Conservation (phyloP, 768 basidiomycete genomes). For the Rhizopogon vesiculosus region DNA sequence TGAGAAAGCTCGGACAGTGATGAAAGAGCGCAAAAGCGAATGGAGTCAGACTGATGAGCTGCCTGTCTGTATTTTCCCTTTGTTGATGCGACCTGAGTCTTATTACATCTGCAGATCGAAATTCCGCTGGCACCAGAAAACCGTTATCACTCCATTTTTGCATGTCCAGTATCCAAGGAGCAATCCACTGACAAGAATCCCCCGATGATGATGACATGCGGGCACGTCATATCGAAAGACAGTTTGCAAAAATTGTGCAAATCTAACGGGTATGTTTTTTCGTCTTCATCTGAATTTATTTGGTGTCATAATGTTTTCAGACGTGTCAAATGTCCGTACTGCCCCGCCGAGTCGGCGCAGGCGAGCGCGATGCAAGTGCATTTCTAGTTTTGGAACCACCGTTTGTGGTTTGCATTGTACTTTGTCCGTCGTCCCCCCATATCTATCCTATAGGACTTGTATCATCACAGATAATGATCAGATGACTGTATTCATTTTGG, state of each 20-base stretch:
- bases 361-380: conserved; percentile 56
- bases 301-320: conserved; percentile 32
- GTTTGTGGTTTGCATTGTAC: conserved; percentile 5
- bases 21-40: conserved; percentile 90
- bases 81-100: conserved; percentile 2
- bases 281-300: not conserved
- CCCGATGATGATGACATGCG: conserved; percentile 97
- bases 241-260: conserved; percentile 88
- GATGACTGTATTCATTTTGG: too few species aligned
- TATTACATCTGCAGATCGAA: conserved; percentile 64
- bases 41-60: conserved; percentile 89
- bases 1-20: conserved; percentile 90
- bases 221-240: conserved; percentile 92
- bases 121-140: conserved; percentile 83
- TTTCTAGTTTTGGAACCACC: conserved; percentile 38
- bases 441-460: conserved; percentile 2
- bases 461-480: not conserved
- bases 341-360: conserved; percentile 73
- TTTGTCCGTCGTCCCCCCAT: not conserved
- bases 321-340: conserved; percentile 95
- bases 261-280: conserved; percentile 65
- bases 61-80: conserved; percentile 47
- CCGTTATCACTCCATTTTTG: conserved; percentile 94
- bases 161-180: conserved; percentile 97
- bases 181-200: conserved; percentile 92